Evolutionary conservation across 1,139 yeast species (phyloP).

Genomic region (Candida mesenterica): DNA sequence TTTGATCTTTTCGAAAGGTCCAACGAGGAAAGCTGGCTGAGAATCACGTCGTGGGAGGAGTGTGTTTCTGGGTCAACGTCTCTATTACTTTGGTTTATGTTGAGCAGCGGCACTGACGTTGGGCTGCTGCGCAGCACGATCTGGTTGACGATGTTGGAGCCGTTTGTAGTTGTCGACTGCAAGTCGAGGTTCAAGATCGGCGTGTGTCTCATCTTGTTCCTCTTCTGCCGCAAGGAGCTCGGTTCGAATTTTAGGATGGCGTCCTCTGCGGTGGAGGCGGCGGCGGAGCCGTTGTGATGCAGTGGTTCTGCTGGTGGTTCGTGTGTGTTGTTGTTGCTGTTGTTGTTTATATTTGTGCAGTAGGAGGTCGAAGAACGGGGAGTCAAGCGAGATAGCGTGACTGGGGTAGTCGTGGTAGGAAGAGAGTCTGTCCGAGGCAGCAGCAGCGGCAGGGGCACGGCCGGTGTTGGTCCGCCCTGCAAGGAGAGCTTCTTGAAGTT

Average conservation of each 20-base stretch:
- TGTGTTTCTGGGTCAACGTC: conserved; percentile 32
- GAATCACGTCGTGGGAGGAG: conserved; percentile 24
- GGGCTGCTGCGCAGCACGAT: conserved; percentile 7
- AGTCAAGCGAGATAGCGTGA: too few relatives aligned
- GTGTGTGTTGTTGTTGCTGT: too few relatives aligned
- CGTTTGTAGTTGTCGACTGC: conserved; percentile 3
- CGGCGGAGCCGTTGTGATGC: too few relatives aligned
- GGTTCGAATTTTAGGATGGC: conserved; percentile 9
- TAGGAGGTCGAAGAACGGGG: too few relatives aligned
- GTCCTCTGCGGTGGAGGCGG: conserved; percentile 7
- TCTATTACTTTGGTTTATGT: conserved; percentile 23
- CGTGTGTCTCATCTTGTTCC: conserved; percentile 19
- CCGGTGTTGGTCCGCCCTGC: conserved; percentile 15
- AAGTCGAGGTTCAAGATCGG: conserved; percentile 17
- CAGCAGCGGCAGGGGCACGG: neutral
- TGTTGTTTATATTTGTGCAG: too few relatives aligned
- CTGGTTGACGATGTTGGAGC: conserved; percentile 9
- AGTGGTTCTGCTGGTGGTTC: too few relatives aligned
- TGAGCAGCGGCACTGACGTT: conserved; percentile 6
- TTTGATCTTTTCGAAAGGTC: conserved; percentile 15
- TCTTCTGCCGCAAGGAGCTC: conserved; percentile 14
- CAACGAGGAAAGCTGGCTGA: conserved; percentile 30
- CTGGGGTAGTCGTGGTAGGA: neutral
- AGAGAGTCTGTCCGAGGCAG: neutral
- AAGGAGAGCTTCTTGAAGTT: conserved; percentile 72